Conservation (phyloP, 805 yeast species). For the Kodamaea fukazawae region DNA sequence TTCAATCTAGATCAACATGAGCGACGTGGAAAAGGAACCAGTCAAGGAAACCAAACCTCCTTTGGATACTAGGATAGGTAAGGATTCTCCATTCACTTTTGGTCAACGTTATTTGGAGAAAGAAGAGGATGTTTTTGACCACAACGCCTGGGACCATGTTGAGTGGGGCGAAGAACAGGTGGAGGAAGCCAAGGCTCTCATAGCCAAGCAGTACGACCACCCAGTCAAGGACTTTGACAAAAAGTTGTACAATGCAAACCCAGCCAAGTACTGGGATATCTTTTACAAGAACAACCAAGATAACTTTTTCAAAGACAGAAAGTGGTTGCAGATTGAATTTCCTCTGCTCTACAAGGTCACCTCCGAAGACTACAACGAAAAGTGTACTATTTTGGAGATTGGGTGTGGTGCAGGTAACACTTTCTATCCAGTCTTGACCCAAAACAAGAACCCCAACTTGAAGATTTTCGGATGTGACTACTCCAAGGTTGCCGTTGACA, state of each 20-base stretch:
- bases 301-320: conserved; percentile 93
- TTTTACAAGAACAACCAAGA: conserved; percentile 88
- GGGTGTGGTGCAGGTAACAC: conserved; percentile 99
- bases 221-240: conserved; percentile 92
- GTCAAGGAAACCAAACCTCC: conserved; percentile 39
- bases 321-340: conserved; percentile 93
- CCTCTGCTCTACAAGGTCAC: conserved; percentile 82
- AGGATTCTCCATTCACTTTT: conserved; percentile 87
- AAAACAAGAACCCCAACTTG: conserved; percentile 76
- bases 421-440: conserved; percentile 81
- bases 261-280: conserved; percentile 93
- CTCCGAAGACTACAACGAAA: conserved; percentile 59
- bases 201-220: conserved; percentile 66
- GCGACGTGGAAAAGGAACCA: not conserved
- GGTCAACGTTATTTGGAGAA: conserved; percentile 78
- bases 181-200: conserved; percentile 67
- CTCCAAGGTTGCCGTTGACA: conserved; percentile 82
- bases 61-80: conserved; percentile 62
- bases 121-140: conserved; percentile 81
- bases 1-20: conserved; percentile 1
- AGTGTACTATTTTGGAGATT: conserved; percentile 75
- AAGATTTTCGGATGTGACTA: conserved; percentile 84
- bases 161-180: conserved; percentile 95
- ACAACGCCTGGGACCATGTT: conserved; percentile 96
- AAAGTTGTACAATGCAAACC: conserved; percentile 71